phyloP scores from a whole-genome alignment of 805 yeast genomes.

The Blastobotrys terrestris region DNA sequence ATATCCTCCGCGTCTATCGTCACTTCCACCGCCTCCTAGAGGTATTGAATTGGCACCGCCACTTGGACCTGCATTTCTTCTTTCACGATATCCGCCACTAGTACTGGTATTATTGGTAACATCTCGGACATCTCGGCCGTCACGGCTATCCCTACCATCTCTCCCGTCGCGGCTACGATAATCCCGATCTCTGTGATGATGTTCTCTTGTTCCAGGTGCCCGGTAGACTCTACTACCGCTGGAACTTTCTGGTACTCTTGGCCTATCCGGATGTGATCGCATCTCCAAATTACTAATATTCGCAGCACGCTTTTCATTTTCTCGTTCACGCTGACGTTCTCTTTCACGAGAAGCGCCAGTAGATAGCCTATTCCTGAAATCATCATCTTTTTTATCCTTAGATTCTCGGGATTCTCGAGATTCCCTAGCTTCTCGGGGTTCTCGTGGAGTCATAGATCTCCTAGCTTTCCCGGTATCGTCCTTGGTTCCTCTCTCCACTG shows the following conservation, averaged over 20 bases:
- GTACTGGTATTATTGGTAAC: not conserved
- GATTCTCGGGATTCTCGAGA: not conserved
- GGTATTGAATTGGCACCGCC: not conserved
- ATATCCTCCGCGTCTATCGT: not conserved
- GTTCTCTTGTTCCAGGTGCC: conserved; percentile 5
- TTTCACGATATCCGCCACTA: not conserved
- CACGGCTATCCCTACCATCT: conserved; percentile 6
- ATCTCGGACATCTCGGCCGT: not conserved
- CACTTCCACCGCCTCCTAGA: not conserved
- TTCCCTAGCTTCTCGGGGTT: not conserved
- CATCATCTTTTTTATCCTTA: not conserved
- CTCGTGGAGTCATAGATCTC: not conserved
- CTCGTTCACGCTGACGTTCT: conserved; percentile 10
- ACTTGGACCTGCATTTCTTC: not conserved
- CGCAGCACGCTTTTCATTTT: conserved; percentile 7
- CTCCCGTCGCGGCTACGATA: conserved; percentile 11
- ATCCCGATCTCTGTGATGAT: conserved; percentile 6
- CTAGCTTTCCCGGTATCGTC: not conserved
- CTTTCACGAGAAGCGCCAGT: not conserved
- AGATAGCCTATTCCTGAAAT: not conserved
- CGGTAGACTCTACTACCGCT: not conserved
- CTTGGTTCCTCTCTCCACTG: not conserved
- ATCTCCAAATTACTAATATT: not conserved
- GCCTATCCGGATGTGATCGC: not conserved
- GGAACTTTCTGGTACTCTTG: not conserved